Percentiles rank a stretch among this genome's conserved stretches.
phyloP scores from a whole-genome alignment of 1,284 basidiomycete species.

The Lignosus rhinocerotis region DNA sequence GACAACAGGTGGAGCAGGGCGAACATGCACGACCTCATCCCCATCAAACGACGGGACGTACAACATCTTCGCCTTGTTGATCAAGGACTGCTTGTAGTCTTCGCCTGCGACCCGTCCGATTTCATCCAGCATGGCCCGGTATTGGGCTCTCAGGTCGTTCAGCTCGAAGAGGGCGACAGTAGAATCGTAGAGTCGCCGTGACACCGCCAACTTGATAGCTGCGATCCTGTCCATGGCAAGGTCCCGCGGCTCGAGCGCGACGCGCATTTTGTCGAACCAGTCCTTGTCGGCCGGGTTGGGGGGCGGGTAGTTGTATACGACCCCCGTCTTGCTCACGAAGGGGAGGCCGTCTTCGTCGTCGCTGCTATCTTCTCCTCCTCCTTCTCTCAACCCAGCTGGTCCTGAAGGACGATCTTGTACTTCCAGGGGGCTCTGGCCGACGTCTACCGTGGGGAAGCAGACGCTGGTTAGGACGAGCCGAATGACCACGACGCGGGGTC shows the following conservation, averaged over 20 bases:
- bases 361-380: not conserved
- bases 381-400: not conserved
- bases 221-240: not conserved
- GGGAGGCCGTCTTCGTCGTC: not conserved
- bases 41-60: not conserved
- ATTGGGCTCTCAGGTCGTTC: not conserved
- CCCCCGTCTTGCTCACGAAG: not conserved
- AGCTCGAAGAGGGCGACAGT: conserved; percentile 7
- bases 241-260: not conserved
- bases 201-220: not conserved
- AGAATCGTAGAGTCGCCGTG: not conserved
- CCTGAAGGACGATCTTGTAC: not conserved
- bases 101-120: not conserved
- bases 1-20: not conserved
- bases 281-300: not conserved
- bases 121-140: not conserved
- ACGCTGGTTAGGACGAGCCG: not conserved
- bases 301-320: conserved; percentile 12
- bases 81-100: not conserved
- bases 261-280: conserved; percentile 12
- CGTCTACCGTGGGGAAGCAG: not conserved
- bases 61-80: not conserved
- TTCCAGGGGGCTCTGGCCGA: not conserved
- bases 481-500: not conserved
- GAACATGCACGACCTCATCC: not conserved